Evolutionary conservation across 2,329 filamentous ascomycete species (phyloP).

Genomic region (Cordyceps pruinosa): DNA sequence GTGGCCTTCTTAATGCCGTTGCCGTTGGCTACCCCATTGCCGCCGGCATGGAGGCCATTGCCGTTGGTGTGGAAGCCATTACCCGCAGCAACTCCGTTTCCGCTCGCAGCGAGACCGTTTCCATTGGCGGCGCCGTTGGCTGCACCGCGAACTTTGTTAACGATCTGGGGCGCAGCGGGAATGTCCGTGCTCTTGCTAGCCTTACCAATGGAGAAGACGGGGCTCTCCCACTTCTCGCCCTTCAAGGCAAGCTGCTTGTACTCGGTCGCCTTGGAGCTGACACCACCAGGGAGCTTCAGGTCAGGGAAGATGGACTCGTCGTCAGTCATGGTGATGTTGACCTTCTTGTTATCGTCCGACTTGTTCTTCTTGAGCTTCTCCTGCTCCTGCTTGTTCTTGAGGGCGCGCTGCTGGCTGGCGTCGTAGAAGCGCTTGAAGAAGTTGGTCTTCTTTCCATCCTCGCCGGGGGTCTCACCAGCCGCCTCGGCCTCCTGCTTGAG

Average conservation of each 20-base stretch:
- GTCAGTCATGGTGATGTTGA: conserved; percentile 47
- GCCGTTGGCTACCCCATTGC: conserved; percentile 15
- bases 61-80: conserved; percentile 9
- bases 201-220: conserved; percentile 80
- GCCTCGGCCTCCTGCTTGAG: conserved; percentile 79
- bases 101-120: conserved; percentile 14
- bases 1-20: not conserved
- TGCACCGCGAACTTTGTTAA: conserved; percentile 34
- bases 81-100: conserved; percentile 13
- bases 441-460: conserved; percentile 65
- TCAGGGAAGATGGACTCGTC: conserved; percentile 86
- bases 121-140: conserved; percentile 12
- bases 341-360: conserved; percentile 46
- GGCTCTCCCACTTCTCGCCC: conserved; percentile 91
- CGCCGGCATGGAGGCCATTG: conserved; percentile 7
- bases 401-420: conserved; percentile 65
- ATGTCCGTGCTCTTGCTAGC: conserved; percentile 68
- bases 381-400: conserved; percentile 74
- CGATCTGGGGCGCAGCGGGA: conserved; percentile 50
- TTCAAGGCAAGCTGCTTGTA: conserved; percentile 82
- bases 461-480: conserved; percentile 49
- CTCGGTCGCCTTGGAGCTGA: conserved; percentile 88
- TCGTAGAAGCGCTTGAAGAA: conserved; percentile 79
- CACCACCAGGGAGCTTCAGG: conserved; percentile 72
- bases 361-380: conserved; percentile 36